Evolutionary conservation across 805 yeast species (phyloP), one percentile per base, ranked within the genome.

Genomic region (Maudiozyma pseudohumilis): DNA sequence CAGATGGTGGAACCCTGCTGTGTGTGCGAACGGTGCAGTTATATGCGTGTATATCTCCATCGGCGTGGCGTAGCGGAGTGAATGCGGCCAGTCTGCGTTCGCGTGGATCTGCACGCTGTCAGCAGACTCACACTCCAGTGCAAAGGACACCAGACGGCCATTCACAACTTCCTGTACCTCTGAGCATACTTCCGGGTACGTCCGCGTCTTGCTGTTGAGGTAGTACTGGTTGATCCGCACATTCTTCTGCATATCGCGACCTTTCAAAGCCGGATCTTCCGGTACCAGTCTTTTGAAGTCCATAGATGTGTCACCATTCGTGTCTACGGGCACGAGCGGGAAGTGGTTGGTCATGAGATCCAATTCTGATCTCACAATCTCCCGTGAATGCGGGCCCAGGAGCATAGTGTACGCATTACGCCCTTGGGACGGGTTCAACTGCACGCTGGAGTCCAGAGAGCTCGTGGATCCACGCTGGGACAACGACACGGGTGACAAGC

Each of bases 1-100:
- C 40, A 89, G 67, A 32, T 78, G 75, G 59, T 87, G 96, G 57
- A 81, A 89, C 3, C 96, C 96, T 1, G 87, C 82, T 0, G 95
- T 88, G 54, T 92, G 89, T 7, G 88, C 74, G 53, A 82, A 92
- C 1, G 97, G 96, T 36, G 65, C 68, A 17, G 63, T 68, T 12
- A 89, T 83, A 36, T 74, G 69, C 16, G 80, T 76, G 61, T 89
- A 92, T 11, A 89, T 80, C 44, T 82, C 89, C 49, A 76, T 77
- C 0, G 92, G 85, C 44, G 80, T 84, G 40, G 68, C 69, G 55
- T 61, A 75, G 18, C 64, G 48, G 27, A 60, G 37, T 3, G 63
- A 54, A 43, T 60, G 64, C 11, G 51, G 48, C 55, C 61, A 53
- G 10, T 52, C 52, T 1, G 49, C 43, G 32, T 58, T 56, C 25